Evolutionary conservation across 495 filamentous ascomycete species (phyloP), one percentile per base, ranked within the genome.

Genomic region (Collariella sp.): DNA sequence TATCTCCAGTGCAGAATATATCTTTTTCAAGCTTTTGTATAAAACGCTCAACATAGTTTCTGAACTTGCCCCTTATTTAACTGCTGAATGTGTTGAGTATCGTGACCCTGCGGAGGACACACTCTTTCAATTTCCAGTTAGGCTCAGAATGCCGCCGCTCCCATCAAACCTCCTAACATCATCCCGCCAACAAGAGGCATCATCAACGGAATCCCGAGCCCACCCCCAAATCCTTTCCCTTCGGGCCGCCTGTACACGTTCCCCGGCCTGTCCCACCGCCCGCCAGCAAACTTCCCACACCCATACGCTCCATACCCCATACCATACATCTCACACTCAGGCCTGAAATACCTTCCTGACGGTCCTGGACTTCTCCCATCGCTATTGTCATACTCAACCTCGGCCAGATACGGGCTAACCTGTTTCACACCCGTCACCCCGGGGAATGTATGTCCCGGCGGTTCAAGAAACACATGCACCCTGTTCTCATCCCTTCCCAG

Each of bases 301-400:
- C 50, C 62, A 41, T 62, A 62, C 15, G 51, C 62, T 0, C 62
- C 62, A 52, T 65, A 62, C 5, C 60, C 62, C 3, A 50, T 42
- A 5, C 62, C 62, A 20, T 65, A 65, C 59, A 66, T 66, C 0
- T 54, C 57, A 10, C 57, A 54, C 38, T 58, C 63, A 0, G 65
- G 63, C 18, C 65, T 34, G 0, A 68, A 13, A 61, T 62, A 66
- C 47, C 63, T 16, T 0, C 63, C 61, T 0, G 12, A 7, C 1
- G 51, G 61, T 0, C 56, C 53, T 1, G 54, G 51, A 23, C 24
- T 15, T 0, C 19, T 1, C 0, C 56, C 46, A 29, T 54, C 22
- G 20, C 3, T n/a, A 18, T 44, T 7, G 9, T 62, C 56, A 22
- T 68, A 68, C 7, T 46, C 18, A 1, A 68, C 61, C 54, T 68